These are phyloP conservation scores for Colletotrichum cereale DNA, from an alignment of 2,329 filamentous ascomycete species.

Conservation along the genomic window DNA sequence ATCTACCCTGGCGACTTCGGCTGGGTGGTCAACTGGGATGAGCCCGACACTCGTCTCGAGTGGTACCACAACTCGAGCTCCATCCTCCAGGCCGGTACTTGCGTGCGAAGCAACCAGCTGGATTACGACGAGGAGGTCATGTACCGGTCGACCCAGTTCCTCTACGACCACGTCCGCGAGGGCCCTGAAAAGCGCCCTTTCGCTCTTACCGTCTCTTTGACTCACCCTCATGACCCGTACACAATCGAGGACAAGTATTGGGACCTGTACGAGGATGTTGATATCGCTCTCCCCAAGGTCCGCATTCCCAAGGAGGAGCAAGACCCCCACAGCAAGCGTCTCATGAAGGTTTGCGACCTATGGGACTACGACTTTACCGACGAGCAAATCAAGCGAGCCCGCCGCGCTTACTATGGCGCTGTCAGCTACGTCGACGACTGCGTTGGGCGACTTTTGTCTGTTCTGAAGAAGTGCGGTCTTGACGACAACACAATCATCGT, in stretches of 20 bases:
- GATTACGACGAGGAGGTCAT: slow-evolving; percentile 98
- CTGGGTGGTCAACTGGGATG: slow-evolving; percentile 96
- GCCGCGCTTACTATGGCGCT: slow-evolving; percentile 91
- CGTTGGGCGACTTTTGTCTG: slow-evolving; percentile 83
- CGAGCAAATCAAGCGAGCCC: slow-evolving; percentile 87
- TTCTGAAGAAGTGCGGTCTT: slow-evolving; percentile 82
- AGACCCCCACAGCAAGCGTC: slow-evolving; percentile 87
- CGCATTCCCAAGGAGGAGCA: slow-evolving; percentile 83
- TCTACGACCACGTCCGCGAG: slow-evolving; percentile 91
- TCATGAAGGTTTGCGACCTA: slow-evolving; percentile 88
- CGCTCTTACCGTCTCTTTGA: slow-evolving; percentile 89
- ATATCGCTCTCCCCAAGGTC: slow-evolving; percentile 86
- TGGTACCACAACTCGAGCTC: slow-evolving; percentile 98
- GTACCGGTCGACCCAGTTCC: slow-evolving; percentile 88
- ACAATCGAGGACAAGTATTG: slow-evolving; percentile 94
- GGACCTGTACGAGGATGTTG: slow-evolving; percentile 90
- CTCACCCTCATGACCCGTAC: slow-evolving; percentile 95
- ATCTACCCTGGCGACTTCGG: slow-evolving; percentile 96
- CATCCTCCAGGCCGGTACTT: slow-evolving; percentile 89
- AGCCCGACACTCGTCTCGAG: slow-evolving; percentile 85
- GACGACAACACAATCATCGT: slow-evolving; percentile 90
- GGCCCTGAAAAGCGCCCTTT: slow-evolving; percentile 82
- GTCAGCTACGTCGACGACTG: slow-evolving; percentile 96
- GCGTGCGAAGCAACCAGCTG: slow-evolving; percentile 92
- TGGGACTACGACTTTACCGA: slow-evolving; percentile 87